These are phyloP conservation scores for Ganoderma multipileum DNA, from an alignment of 1,284 basidiomycete genomes.

Conservation along the genomic window DNA sequence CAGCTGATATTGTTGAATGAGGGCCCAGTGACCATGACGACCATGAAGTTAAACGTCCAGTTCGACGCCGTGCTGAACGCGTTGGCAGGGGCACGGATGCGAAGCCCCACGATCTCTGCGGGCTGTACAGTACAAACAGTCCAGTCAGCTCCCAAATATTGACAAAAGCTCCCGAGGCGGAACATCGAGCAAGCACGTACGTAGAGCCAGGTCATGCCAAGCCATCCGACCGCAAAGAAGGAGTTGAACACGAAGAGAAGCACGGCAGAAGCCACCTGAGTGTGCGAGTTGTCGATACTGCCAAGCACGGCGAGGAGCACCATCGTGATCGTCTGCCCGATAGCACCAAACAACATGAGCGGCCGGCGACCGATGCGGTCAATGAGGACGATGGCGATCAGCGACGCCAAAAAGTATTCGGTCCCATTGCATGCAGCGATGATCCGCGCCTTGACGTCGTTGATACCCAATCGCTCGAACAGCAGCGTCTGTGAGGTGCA, in stretches of 20 bases:
- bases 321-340: constrained; percentile 69
- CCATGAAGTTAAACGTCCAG: constrained; percentile 72
- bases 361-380: constrained; percentile 69
- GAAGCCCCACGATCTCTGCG: constrained; percentile 69
- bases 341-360: constrained; percentile 74
- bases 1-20: constrained; percentile 69
- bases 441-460: constrained; percentile 66
- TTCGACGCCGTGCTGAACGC: constrained; percentile 74
- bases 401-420: constrained; percentile 70
- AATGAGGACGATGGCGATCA: constrained; percentile 63
- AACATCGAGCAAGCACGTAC: constrained; percentile 43
- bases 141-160: constrained; percentile 8
- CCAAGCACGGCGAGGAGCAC: constrained; percentile 65
- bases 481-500: constrained; percentile 52
- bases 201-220: constrained; percentile 77
- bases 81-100: constrained; percentile 72
- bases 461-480: constrained; percentile 66
- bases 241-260: constrained; percentile 76
- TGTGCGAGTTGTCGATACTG: constrained; percentile 50
- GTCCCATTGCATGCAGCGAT: constrained; percentile 76
- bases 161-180: not conserved
- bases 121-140: constrained; percentile 44
- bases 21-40: constrained; percentile 73
- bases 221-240: constrained; percentile 76
- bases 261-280: constrained; percentile 61